Evolutionary conservation across 371 early-diverging fungal species (phyloP).

Genomic region (Batrachochytrium dendrobatidis): DNA sequence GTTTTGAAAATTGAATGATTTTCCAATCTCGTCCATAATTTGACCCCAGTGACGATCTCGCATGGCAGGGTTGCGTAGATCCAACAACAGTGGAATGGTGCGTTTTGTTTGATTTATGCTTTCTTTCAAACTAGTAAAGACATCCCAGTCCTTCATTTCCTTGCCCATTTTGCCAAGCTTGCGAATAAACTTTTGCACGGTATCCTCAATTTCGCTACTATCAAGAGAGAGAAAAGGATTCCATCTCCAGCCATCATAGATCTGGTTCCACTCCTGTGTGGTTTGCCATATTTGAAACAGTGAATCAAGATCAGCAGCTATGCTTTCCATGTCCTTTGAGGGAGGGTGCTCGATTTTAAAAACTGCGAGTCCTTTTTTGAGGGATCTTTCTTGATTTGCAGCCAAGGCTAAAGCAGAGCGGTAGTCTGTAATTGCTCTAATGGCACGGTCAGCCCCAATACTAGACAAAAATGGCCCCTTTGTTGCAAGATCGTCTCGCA

Average conservation of each 20-base stretch:
- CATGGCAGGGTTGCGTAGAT: slow-evolving; percentile 47
- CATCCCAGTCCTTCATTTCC: slow-evolving; percentile 46
- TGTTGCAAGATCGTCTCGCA: slow-evolving; percentile 38
- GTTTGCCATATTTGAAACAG: slow-evolving; percentile 37
- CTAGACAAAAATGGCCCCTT: slow-evolving; percentile 40
- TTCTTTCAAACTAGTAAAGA: slow-evolving; percentile 33
- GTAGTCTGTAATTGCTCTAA: slow-evolving; percentile 39
- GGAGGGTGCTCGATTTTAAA: slow-evolving; percentile 46
- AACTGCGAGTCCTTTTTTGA: slow-evolving; percentile 42
- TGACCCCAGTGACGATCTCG: slow-evolving; percentile 48
- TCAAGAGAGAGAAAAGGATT: slow-evolving; percentile 40
- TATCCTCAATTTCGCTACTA: slow-evolving; percentile 37
- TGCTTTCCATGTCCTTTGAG: slow-evolving; percentile 36
- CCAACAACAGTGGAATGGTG: slow-evolving; percentile 39
- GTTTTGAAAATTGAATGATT: slow-evolving; percentile 35
- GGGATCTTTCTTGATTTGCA: slow-evolving; percentile 24
- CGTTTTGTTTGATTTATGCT: slow-evolving; percentile 34
- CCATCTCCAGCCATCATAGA: slow-evolving; percentile 32
- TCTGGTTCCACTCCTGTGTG: slow-evolving; percentile 33
- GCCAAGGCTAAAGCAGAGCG: slow-evolving; percentile 22
- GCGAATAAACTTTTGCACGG: slow-evolving; percentile 36
- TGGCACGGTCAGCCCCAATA: slow-evolving; percentile 39
- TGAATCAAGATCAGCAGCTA: slow-evolving; percentile 32
- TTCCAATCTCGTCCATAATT: slow-evolving; percentile 49
- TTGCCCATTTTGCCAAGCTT: slow-evolving; percentile 30